These are phyloP conservation scores for Reutealis trisperma DNA, from an alignment of 345 rosid genomes.

Conservation along the genomic window DNA sequence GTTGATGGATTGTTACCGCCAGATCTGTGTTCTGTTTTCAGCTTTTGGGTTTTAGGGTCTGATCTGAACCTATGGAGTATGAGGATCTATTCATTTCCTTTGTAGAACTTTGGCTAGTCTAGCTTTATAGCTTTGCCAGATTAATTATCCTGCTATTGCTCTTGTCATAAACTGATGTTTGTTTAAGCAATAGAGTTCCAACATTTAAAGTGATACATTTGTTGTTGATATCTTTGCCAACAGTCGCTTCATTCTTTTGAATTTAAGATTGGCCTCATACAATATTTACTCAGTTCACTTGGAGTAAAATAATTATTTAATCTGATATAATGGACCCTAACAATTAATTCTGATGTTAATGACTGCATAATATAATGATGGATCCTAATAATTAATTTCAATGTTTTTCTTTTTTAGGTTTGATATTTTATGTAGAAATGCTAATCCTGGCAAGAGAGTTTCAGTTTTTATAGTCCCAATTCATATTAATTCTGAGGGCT, in stretches of 20 bases:
- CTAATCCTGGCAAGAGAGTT: background rate
- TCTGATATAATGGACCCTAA: background rate
- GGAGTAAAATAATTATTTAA: background rate
- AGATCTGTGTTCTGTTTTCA: background rate
- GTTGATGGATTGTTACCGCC: background rate
- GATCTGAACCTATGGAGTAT: no score
- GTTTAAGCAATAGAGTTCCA: background rate
- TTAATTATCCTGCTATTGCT: no score
- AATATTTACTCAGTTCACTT: background rate
- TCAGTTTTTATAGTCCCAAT: background rate
- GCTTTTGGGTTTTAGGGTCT: background rate
- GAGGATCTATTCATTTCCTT: no score
- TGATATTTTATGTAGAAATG: background rate
- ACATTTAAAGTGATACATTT: background rate
- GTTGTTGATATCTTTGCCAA: background rate
- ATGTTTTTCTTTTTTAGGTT: background rate
- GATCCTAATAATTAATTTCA: background rate
- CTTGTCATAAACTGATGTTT: conserved; percentile 5
- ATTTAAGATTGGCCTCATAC: background rate
- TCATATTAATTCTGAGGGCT: background rate
- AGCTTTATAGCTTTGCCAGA: no score
- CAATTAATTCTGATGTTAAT: background rate
- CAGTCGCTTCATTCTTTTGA: background rate
- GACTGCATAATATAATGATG: background rate
- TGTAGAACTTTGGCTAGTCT: no score